Base-by-base conservation (phyloP, 768 basidiomycete genomes). In the Melanogaster broomeanus region DNA sequence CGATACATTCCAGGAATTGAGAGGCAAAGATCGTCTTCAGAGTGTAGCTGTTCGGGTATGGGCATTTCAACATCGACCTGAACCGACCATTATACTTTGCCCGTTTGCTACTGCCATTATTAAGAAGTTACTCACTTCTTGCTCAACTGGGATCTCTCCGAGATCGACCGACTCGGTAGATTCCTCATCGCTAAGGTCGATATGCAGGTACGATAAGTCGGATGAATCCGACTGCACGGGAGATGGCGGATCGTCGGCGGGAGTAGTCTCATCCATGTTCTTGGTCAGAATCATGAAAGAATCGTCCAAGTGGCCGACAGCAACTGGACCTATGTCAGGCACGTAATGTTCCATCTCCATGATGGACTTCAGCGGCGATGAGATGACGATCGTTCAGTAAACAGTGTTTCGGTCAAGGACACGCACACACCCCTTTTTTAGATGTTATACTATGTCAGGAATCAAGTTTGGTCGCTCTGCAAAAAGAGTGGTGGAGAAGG, bases 1-100 rank as follows among this genome's bases (percentile, higher is more conserved):
- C 79, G 74, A 62, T 76, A 81, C 70, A 82, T 70, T 30, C 75
- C 77, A 6, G 66, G 60, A 48, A 83, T 66, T 33, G 65, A 67
- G 31, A 53, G 53, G 46, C 63, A 62, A 6, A 69, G 31, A 38
- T 67, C 66, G 15, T 51, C 54, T 25, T 62, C 54, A 19, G 54
- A 22, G 10, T 13, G 51, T 35, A 42, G 12, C 27, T 38, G 30
- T 22, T 56, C 67, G 10, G 34, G 19, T 2, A 9, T 28, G 10
- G 34, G 19, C 3, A 9, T 28, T 42, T 60, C 62, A 8, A 33
- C 24, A 8, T 69, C 67, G 1, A 44, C 37, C 67, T 66, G 25
- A 42, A 40, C 7, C 27, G 18, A 16, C 11, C 13, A 11, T 10
- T 8, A 25, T 21, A 3, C n/a, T 39, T 22, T n/a, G n/a, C n/a